Conservation (phyloP, 2,329 filamentous ascomycete species). For the Aspergillus calidoustus region DNA sequence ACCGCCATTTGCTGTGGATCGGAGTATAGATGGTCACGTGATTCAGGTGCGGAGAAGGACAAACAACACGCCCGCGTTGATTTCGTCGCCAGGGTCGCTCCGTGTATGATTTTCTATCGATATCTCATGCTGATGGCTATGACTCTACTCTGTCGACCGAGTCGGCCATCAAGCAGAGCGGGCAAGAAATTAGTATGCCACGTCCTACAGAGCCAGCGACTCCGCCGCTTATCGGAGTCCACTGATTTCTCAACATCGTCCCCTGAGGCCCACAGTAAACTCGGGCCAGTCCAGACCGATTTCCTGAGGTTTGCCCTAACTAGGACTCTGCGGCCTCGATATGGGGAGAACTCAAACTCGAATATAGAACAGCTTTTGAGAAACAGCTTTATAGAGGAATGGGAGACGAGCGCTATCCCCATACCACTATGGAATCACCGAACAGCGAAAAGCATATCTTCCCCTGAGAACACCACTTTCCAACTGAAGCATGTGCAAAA, state of each 20-base stretch:
- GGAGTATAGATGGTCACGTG: not conserved
- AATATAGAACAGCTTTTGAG: constrained; percentile 23
- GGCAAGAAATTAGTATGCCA: not conserved
- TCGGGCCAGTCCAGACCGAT: constrained; percentile 33
- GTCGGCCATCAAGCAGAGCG: not conserved
- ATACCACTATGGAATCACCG: constrained; percentile 26
- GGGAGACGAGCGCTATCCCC: constrained; percentile 27
- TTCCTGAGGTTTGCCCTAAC: constrained; percentile 40
- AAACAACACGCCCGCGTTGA: not conserved
- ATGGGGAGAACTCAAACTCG: constrained; percentile 7
- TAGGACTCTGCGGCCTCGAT: constrained; percentile 22
- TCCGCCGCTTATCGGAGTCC: not conserved
- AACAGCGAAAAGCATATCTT: not conserved
- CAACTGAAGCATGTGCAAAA: constrained; percentile 7
- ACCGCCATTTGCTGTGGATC: not conserved
- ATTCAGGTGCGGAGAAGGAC: not conserved
- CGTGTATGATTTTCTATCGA: not conserved
- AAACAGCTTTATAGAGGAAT: constrained; percentile 29
- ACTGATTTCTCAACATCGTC: not conserved
- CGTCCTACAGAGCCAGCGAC: not conserved
- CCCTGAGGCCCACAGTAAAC: not conserved
- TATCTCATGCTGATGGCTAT: not conserved
- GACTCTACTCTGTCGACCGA: not conserved
- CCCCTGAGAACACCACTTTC: constrained; percentile 4
- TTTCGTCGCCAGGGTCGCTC: not conserved